Evolutionary conservation across 805 yeast genomes (phyloP), one percentile per base, ranked within the genome.

Genomic region (Pichia nakasei): DNA sequence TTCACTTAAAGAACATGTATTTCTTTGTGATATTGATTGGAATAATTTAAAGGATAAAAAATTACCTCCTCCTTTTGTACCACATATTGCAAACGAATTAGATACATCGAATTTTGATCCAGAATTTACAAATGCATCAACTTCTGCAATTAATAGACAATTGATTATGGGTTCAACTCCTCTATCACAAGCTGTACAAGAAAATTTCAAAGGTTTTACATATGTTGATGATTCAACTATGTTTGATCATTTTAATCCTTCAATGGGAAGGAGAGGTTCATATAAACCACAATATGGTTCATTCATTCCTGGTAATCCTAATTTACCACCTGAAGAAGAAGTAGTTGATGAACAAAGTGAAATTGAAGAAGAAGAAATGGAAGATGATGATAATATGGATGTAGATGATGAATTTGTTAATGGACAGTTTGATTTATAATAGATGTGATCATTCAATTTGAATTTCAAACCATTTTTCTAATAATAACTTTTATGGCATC

Each of bases 91-190:
- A 9, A 81, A 86, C 35, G 98, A 93, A 59, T 80, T 93, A 2
- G 98, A 93, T 63, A 91, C 96, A 3, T 85, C 96, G 4, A 93
- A 93, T 65, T 93, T 93, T 64, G 98, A 93, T 61, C 97, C 98
- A 5, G 97, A 93, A 64, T 93, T 93, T 65, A 93, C 98, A 19
- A 82, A 81, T 55, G 86, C 95, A 36, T 82, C 94, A 17, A 87
- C 96, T 0, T 82, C 95, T 9, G 80, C 80, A 34, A 76, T 88
- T 61, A 82, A 72, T 55, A 79, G 78, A 54, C 85, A 79, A 53
- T 69, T 71, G 70, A 81, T 70, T 50, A 60, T 75, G 66, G 80
- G 76, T 12, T 69, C 78, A 22, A 85, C 96, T 4, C 97, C 97
- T 27, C 68, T 93, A 50, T 82, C 94, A 9, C 96, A 96, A 3